A percentile compares a stretch with the other conserved stretches of the same genome.
Evolutionary conservation across 257 asterid species (phyloP).

Genomic region (Solanum chiquidenum): DNA sequence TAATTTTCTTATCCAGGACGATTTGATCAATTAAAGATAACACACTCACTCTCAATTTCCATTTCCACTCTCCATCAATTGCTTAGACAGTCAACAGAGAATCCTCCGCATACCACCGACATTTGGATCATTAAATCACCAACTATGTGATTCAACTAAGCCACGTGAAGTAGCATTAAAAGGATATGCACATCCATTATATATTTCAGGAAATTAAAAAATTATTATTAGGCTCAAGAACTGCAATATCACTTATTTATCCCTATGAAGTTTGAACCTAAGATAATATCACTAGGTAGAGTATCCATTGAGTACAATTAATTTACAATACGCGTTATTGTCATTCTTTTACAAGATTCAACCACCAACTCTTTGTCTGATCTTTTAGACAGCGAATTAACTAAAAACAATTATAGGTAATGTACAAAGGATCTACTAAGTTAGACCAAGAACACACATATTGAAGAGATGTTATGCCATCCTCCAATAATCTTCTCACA

Average conservation of each 20-base stretch:
- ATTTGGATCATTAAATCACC: not conserved
- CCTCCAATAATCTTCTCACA: not conserved
- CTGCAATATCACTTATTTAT: not conserved
- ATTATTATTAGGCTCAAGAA: not conserved
- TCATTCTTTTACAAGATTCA: not conserved
- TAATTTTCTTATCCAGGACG: not conserved
- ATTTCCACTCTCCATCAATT: not conserved
- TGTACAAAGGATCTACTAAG: not conserved
- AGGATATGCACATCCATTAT: not conserved
- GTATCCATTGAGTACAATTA: not conserved
- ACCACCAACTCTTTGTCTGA: not conserved
- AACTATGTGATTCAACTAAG: not conserved
- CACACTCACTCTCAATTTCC: not conserved
- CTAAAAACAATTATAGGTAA: not conserved
- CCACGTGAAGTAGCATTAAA: not conserved
- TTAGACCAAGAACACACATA: not conserved
- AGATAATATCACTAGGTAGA: not conserved
- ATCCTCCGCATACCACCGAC: not conserved
- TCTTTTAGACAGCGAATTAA: not conserved
- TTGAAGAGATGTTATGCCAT: not conserved
- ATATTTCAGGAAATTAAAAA: not conserved
- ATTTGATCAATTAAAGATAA: not conserved
- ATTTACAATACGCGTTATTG: not conserved
- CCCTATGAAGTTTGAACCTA: not conserved
- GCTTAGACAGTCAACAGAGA: not conserved